These are phyloP conservation scores for Populus davidiana DNA, from an alignment of 345 rosid species.

Conservation along the genomic window DNA sequence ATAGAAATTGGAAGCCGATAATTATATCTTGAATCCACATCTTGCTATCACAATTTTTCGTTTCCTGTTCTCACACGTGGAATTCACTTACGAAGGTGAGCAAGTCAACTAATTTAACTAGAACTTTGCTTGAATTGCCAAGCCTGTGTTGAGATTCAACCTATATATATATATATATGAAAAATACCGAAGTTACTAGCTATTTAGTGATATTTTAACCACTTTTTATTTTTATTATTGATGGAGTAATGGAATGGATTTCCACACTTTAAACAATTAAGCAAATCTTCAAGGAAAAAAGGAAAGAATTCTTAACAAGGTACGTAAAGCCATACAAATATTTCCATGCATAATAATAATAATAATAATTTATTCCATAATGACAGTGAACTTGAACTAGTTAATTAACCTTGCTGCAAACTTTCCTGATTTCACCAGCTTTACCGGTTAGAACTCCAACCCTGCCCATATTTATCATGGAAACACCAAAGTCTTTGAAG, in stretches of 20 bases:
- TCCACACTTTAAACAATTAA: not conserved
- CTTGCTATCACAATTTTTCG: no score
- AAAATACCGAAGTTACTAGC: no score
- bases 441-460: slow-evolving; percentile 54
- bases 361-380: not conserved
- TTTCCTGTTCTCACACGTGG: no score
- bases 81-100: no score
- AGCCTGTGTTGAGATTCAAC: not conserved
- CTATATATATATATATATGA: no score
- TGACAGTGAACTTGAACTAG: not conserved
- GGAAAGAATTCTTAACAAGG: not conserved
- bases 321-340: not conserved
- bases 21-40: no score
- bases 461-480: slow-evolving; percentile 74
- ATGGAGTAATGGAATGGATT: not conserved
- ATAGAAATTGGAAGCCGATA: no score
- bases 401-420: slow-evolving; percentile 44
- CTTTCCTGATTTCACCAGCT: slow-evolving; percentile 54
- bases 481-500: slow-evolving; percentile 55
- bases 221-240: not conserved
- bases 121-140: not conserved
- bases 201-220: no score
- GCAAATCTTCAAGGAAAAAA: not conserved
- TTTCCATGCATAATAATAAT: not conserved
- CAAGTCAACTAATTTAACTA: no score